These are phyloP conservation scores for Hsuehochloa calcarea DNA, from an alignment of 176 grass and related monocot genomes.

Conservation along the genomic window DNA sequence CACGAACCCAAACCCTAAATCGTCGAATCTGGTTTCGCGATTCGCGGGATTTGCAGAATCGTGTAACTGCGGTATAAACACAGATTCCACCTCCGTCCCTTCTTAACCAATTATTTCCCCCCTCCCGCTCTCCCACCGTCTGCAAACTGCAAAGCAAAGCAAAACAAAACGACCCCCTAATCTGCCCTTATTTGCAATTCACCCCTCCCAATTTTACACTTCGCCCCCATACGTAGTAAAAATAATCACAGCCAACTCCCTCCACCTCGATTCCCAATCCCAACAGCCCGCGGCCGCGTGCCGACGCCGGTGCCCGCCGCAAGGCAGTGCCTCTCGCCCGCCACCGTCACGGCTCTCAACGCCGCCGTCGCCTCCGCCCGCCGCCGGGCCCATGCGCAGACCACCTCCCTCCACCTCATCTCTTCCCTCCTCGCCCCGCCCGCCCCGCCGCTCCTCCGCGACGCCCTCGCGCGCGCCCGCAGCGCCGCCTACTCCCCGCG, in stretches of 20 bases:
- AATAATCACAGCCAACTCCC: background rate
- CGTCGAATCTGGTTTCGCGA: too few species aligned
- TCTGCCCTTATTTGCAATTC: conserved; percentile 9
- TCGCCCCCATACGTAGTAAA: conserved; percentile 18
- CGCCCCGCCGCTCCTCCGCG: conserved; percentile 51
- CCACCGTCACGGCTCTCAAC: conserved; percentile 34
- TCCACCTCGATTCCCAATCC: background rate
- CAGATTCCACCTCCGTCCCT: too few species aligned
- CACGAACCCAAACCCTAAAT: accelerated
- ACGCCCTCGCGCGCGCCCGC: conserved; percentile 65
- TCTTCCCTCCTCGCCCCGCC: conserved; percentile 44
- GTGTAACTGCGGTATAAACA: too few species aligned
- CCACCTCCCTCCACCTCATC: conserved; percentile 84
- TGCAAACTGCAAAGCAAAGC: too few species aligned
- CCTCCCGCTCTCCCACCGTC: too few species aligned
- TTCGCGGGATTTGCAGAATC: too few species aligned
- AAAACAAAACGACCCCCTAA: background rate
- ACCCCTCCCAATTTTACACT: conserved; percentile 32
- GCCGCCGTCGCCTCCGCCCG: conserved; percentile 39
- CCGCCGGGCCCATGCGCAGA: conserved; percentile 64
- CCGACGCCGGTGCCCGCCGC: conserved; percentile 68
- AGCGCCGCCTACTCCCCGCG: conserved; percentile 71
- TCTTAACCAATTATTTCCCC: too few species aligned
- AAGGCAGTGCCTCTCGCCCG: conserved; percentile 44
- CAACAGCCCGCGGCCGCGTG: conserved; percentile 15